Evolutionary conservation across 202 grass and related monocot species (phyloP).

Genomic region (Setaria viridis): DNA sequence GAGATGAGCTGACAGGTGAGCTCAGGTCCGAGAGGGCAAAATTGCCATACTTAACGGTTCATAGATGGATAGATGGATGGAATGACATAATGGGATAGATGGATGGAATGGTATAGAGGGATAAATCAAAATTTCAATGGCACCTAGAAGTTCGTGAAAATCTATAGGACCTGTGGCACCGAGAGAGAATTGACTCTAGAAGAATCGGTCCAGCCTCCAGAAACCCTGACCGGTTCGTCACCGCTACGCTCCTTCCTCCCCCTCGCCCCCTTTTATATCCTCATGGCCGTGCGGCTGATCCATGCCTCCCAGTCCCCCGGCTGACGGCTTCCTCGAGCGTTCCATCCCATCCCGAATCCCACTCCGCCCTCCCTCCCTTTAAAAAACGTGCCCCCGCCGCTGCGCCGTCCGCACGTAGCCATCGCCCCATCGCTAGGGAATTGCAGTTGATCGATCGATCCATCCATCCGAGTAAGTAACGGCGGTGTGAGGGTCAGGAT

Average conservation of each 20-base stretch:
- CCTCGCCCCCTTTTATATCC: not conserved
- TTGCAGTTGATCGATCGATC: not conserved
- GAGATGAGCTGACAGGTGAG: too few species aligned
- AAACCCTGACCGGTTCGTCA: conserved; percentile 2
- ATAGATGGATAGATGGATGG: too few species aligned
- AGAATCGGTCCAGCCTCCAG: not conserved
- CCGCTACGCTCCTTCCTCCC: not conserved
- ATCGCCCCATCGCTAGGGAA: not conserved
- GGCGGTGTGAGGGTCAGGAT: not conserved
- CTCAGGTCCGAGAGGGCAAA: too few species aligned
- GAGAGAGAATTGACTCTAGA: too few species aligned
- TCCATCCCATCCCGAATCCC: conserved; percentile 34
- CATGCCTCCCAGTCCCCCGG: not conserved
- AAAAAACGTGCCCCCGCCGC: conserved; percentile 11
- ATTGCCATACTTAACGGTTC: too few species aligned
- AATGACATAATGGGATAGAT: too few species aligned
- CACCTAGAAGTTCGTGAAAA: too few species aligned
- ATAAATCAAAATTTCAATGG: too few species aligned
- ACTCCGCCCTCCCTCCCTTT: conserved; percentile 24
- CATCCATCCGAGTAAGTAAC: too few species aligned
- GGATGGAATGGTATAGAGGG: too few species aligned
- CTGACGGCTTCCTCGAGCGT: conserved; percentile 45
- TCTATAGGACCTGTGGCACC: too few species aligned
- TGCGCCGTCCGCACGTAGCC: not conserved
- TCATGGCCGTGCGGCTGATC: conserved; percentile 16